A percentile compares a stretch with the other conserved stretches of the same genome.
These are phyloP conservation scores for Capronia americana DNA, from an alignment of 2,329 filamentous ascomycete species.

Conservation along the genomic window DNA sequence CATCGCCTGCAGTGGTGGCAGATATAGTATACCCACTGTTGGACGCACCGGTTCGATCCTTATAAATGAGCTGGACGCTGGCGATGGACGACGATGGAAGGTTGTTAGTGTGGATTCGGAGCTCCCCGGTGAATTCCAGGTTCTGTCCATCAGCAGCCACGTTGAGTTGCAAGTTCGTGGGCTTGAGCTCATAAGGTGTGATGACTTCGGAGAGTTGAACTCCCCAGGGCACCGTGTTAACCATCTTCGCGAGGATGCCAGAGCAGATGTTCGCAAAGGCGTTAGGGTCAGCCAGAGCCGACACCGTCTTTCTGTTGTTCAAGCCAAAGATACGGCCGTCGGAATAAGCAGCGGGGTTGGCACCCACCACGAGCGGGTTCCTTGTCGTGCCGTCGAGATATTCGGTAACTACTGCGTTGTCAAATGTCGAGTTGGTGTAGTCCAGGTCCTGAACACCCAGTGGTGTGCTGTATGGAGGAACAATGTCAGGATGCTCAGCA, in stretches of 20 bases:
- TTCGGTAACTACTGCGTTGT: slow-evolving; percentile 44
- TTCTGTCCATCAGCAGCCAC: slow-evolving; percentile 56
- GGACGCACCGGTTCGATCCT: slow-evolving; percentile 53
- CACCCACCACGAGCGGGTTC: slow-evolving; percentile 36
- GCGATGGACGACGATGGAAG: slow-evolving; percentile 52
- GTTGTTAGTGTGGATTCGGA: slow-evolving; percentile 63
- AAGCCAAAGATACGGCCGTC: slow-evolving; percentile 45
- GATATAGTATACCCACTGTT: slow-evolving; percentile 52
- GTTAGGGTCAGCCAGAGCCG: slow-evolving; percentile 36
- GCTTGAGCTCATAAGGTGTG: slow-evolving; percentile 31
- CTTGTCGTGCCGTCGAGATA: slow-evolving; percentile 43
- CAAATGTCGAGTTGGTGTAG: slow-evolving; percentile 40
- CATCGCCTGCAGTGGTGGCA: slow-evolving; percentile 56
- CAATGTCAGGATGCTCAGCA: slow-evolving; percentile 44
- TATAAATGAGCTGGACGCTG: slow-evolving; percentile 62
- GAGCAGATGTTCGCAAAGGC: slow-evolving; percentile 28
- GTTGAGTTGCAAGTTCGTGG: slow-evolving; percentile 33
- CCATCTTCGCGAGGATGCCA: slow-evolving; percentile 32
- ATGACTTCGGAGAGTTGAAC: slow-evolving; percentile 34
- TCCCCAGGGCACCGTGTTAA: slow-evolving; percentile 35
- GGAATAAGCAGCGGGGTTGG: slow-evolving; percentile 43
- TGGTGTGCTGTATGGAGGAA: slow-evolving; percentile 40
- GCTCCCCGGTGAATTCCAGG: slow-evolving; percentile 61
- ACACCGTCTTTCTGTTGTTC: slow-evolving; percentile 45
- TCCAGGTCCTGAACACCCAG: slow-evolving; percentile 42